Percentiles rank a stretch among this genome's conserved stretches.
Conservation (phyloP, 2,329 filamentous ascomycete species). For the Dothiorella sarmentorum region DNA sequence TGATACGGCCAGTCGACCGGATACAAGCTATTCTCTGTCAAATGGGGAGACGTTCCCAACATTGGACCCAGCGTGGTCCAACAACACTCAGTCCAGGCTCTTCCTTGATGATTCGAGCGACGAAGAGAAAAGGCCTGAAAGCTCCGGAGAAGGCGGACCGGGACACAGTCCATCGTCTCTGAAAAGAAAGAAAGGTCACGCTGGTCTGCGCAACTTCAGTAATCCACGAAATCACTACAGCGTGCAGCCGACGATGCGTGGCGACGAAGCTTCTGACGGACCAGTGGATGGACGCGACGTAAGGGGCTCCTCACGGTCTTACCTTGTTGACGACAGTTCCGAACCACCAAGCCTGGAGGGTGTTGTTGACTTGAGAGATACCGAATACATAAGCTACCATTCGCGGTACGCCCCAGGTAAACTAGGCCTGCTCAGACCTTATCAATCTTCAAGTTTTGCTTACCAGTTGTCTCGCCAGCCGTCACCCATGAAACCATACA, state of each 20-base stretch:
- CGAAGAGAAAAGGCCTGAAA: background rate
- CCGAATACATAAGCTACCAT: slow-evolving; percentile 38
- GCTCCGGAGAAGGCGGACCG: background rate
- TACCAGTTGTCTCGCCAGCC: slow-evolving; percentile 32
- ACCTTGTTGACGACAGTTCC: background rate
- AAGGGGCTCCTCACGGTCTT: background rate
- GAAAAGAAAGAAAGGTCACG: background rate
- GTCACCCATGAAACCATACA: slow-evolving; percentile 50
- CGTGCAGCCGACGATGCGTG: no score
- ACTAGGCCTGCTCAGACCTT: background rate
- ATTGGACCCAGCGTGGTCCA: background rate
- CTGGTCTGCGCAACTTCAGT: background rate
- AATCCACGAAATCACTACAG: background rate
- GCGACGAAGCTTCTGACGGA: background rate
- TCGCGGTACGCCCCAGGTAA: slow-evolving; percentile 40
- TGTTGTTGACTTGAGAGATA: slow-evolving; percentile 37
- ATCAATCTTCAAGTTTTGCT: slow-evolving; percentile 26
- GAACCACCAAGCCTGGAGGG: slow-evolving; percentile 23
- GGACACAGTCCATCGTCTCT: background rate
- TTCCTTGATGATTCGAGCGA: slow-evolving; percentile 2
- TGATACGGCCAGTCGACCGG: background rate
- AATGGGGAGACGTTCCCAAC: background rate
- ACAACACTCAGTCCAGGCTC: background rate
- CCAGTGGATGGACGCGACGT: background rate
- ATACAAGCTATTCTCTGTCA: background rate